phyloP scores from a whole-genome alignment of 352 stramenopile species.

The Globisporangium middletonii region DNA sequence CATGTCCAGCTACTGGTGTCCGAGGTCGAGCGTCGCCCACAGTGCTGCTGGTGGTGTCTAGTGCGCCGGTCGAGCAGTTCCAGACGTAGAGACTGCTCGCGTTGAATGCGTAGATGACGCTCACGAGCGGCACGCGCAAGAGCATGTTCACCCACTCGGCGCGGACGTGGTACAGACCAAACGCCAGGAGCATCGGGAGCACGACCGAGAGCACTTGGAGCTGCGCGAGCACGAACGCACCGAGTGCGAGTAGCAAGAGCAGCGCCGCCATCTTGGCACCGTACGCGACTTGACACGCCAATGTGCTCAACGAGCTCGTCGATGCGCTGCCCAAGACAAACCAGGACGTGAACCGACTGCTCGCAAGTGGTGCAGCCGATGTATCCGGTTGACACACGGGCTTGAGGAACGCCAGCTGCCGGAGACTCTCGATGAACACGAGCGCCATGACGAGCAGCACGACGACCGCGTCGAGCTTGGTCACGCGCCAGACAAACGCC shows the following conservation, averaged over 20 bases:
- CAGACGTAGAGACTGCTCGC: conserved; percentile 45
- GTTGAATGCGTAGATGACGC: conserved; percentile 75
- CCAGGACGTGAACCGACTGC: conserved; percentile 37
- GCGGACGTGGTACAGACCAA: conserved; percentile 56
- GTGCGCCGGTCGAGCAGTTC: conserved; percentile 25
- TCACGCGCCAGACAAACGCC: conserved; percentile 57
- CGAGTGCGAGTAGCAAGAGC: conserved; percentile 30
- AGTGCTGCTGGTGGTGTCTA: conserved; percentile 9
- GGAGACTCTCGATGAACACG: conserved; percentile 72
- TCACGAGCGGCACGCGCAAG: conserved; percentile 53
- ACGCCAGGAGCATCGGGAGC: conserved; percentile 34
- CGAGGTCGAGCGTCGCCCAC: neutral
- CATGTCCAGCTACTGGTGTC: neutral
- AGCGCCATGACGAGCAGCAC: conserved; percentile 68
- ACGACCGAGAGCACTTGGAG: conserved; percentile 57
- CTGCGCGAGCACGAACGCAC: conserved; percentile 58
- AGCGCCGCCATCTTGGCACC: conserved; percentile 51
- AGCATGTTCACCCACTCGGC: conserved; percentile 82
- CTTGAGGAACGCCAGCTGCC: conserved; percentile 52
- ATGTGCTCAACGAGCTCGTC: neutral
- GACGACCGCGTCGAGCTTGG: conserved; percentile 65
- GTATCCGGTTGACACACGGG: conserved; percentile 39
- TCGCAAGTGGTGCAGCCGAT: too few species aligned
- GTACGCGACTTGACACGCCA: conserved; percentile 67
- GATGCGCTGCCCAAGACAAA: conserved; percentile 45